Base-by-base conservation (phyloP, 192 early-diverging fungal species). In the Mortierella alpina region DNA sequence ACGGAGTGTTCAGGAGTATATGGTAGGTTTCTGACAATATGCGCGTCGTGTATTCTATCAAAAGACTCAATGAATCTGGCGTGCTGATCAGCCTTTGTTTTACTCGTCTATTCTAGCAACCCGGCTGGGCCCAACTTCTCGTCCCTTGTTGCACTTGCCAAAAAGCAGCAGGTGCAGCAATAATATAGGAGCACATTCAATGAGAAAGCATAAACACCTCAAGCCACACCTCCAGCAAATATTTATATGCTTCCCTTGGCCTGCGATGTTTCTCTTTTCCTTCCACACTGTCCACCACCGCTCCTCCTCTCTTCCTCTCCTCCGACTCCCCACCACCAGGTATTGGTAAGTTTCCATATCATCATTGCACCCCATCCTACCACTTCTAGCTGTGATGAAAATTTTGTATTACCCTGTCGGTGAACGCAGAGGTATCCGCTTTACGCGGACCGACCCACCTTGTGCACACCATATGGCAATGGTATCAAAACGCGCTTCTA, bases 341-440 rank as follows among this genome's bases (percentile, higher is more conserved):
- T 45, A 51, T 59, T 50, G 58, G 68, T 70, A 70, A 70, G 66
- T 64, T 23, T 52, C 40, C 3, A 7, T 31, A 31, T 31, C 31
- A 3, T 31, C 31, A 31, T 31, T 31, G 31, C 3, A 3, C 31
- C 31, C 31, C 31, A 31, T 31, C 3, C 31, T 3, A 31, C 31
- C 31, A 31, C 31, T 31, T 23, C 15, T 52, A 44, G 51, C 51
- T 13, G 63, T 69, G 74, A 76, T 76, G 74, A 70, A 78, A 78
- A 70, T 5, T 31, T 78, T 70, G 50, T 70, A 46, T 78, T 70
- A 70, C 75, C 62, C 47, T 68, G 75, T 78, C 75, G 75, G 75
- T 70, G 75, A 70, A 78, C 75, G 75, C 75, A 78, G 75, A 78
- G 75, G 75, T 78, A 78, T 78, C 75, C 75, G 75, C 68, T 78